Percentiles rank a stretch among this genome's conserved stretches.
phyloP scores from a whole-genome alignment of 129 eudicot species.

The Flaveria ramosissima region DNA sequence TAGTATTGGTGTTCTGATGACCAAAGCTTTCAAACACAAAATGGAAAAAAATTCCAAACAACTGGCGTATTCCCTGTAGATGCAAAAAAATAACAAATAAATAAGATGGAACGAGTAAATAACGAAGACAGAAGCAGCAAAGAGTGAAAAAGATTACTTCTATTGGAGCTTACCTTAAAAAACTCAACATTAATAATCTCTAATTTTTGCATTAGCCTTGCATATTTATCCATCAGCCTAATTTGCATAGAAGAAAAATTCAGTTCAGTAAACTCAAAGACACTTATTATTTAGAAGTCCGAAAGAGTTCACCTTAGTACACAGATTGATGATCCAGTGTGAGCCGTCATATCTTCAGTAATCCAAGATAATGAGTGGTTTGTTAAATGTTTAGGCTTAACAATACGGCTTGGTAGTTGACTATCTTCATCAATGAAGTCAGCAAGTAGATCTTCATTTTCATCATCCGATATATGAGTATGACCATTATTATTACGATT shows the following conservation, averaged over 20 bases:
- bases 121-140: constrained; percentile 4
- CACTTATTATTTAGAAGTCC: constrained; percentile 1
- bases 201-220: constrained; percentile 90
- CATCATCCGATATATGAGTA: constrained; percentile 60
- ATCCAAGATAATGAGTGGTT: constrained; percentile 49
- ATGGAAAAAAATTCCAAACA: constrained; percentile 83
- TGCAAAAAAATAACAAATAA: neutral
- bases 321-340: constrained; percentile 94
- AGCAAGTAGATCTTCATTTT: constrained; percentile 97
- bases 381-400: constrained; percentile 55
- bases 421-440: constrained; percentile 99
- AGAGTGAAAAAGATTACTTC: constrained; percentile 2
- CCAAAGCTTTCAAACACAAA: constrained; percentile 78
- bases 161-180: constrained; percentile 63
- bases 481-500: constrained; percentile 59
- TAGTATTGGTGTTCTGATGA: constrained; percentile 46
- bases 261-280: constrained; percentile 32
- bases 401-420: constrained; percentile 91
- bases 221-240: constrained; percentile 98
- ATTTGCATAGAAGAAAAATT: constrained; percentile 15
- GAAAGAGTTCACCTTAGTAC: constrained; percentile 65
- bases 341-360: constrained; percentile 58
- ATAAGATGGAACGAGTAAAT: constrained; percentile 14
- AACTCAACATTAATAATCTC: constrained; percentile 90
- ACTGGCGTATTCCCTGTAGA: constrained; percentile 79